Evolutionary conservation across 2,329 filamentous ascomycete species (phyloP).

Genomic region (Basipetospora chlamydospora): DNA sequence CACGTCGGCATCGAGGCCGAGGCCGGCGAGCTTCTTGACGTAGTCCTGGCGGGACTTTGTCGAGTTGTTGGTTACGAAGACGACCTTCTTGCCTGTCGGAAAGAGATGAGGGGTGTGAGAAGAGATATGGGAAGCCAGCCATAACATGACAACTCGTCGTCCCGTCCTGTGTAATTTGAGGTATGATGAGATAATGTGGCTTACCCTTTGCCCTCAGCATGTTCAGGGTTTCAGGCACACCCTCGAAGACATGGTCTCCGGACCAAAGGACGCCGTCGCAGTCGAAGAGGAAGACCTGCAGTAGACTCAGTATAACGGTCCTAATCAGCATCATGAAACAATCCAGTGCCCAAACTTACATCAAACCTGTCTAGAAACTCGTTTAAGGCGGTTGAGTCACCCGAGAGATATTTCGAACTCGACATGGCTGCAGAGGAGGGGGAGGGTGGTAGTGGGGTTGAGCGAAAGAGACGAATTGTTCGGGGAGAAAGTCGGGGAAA

Average conservation of each 20-base stretch:
- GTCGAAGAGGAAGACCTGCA: conserved; percentile 72
- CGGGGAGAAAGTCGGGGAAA: neutral
- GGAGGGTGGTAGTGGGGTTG: neutral
- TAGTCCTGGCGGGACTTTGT: conserved; percentile 92
- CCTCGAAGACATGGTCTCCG: conserved; percentile 77
- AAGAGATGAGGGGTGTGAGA: neutral
- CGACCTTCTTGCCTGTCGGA: conserved; percentile 68
- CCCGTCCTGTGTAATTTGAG: neutral
- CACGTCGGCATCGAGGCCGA: conserved; percentile 65
- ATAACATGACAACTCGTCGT: too few species aligned
- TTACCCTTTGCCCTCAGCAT: conserved; percentile 68
- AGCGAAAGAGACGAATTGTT: neutral
- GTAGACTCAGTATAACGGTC: too few species aligned
- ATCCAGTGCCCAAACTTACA: conserved; percentile 40
- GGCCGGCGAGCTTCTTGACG: conserved; percentile 69
- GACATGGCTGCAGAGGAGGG: conserved; percentile 7
- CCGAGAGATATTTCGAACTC: conserved; percentile 55
- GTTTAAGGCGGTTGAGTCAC: conserved; percentile 60
- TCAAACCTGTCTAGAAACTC: conserved; percentile 86
- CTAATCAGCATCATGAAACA: conserved; percentile 7
- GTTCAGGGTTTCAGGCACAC: conserved; percentile 71
- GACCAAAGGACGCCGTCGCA: conserved; percentile 98
- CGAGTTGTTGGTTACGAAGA: conserved; percentile 98
- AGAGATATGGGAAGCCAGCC: neutral
- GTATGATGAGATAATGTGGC: conserved; percentile 5